A percentile compares a stretch with the other conserved stretches of the same genome.
These are phyloP conservation scores for Lablab purpureus DNA, from an alignment of 306 rosid species.

Conservation along the genomic window DNA sequence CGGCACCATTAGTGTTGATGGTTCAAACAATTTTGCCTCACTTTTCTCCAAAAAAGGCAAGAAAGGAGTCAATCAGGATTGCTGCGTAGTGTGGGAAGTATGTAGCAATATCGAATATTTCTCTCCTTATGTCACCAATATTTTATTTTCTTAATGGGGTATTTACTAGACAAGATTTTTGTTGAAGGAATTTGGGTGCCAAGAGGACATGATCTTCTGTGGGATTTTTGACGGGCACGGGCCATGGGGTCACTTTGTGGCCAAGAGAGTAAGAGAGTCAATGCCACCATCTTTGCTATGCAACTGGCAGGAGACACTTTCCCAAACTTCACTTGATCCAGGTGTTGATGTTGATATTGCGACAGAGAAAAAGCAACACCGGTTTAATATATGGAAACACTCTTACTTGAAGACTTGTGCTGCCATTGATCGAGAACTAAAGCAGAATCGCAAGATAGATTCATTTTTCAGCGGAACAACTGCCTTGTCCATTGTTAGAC, in stretches of 20 bases:
- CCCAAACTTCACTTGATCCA: conserved; percentile 58
- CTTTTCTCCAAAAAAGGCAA: conserved; percentile 76
- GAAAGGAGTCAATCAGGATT: conserved; percentile 88
- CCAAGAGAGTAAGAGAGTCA: conserved; percentile 71
- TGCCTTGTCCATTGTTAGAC: conserved; percentile 80
- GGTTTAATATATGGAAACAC: conserved; percentile 72
- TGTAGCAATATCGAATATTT: background rate
- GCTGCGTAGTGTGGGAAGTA: conserved; percentile 97
- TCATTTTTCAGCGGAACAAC: conserved; percentile 85
- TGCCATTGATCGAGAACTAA: conserved; percentile 71
- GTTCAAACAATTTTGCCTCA: conserved; percentile 78
- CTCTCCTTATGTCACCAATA: background rate
- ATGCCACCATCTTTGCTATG: conserved; percentile 74
- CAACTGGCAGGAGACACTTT: conserved; percentile 81
- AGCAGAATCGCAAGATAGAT: conserved; percentile 68
- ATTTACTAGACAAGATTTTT: background rate
- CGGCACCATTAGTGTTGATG: conserved; percentile 56
- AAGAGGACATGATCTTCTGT: conserved; percentile 83
- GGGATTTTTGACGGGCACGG: conserved; percentile 94
- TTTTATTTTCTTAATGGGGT: background rate
- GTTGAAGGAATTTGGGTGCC: conserved; percentile 85
- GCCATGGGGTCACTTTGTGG: conserved; percentile 89
- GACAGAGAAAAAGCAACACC: conserved; percentile 56
- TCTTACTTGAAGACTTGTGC: conserved; percentile 83
- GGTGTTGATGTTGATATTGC: conserved; percentile 49